Evolutionary conservation across 2,329 filamentous ascomycete species (phyloP), one percentile per base, ranked within the genome.

Genomic region (Diaporthe citriasiana): DNA sequence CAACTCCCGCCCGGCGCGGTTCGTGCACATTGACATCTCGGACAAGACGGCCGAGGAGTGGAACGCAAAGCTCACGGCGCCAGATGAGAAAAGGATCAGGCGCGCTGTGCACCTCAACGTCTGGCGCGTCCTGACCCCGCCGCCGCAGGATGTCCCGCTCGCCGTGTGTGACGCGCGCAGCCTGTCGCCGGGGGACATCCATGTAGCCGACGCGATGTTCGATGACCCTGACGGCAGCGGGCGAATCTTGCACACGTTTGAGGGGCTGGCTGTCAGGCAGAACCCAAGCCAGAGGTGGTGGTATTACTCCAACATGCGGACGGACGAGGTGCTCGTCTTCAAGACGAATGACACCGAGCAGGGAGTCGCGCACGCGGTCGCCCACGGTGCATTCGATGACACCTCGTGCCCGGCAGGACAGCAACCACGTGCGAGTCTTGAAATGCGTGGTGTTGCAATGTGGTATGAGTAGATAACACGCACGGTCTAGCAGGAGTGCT

Each of bases 391-490:
- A 6, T 70, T 70, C 10, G 65, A 70, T 56, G 65, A 70, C 15
- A 22, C 5, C 3, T 53, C 47, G 15, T 70, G 65, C 19, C 65
- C 65, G 7, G 33, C 19, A 17, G 65, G 27, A 0, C 47, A 51
- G 22, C 15, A 25, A 9, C 65, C 65, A 22, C 65, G 65, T 33
- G 45, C 65, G 3, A 65, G 65, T 8, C 12, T 72, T 10, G 55
- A 71, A 13, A 30, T 72, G 33, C 40, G 97, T 15, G 59, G 59
- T 47, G 19, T 65, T 47, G 59, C 40, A 8, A 5, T 47, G 12
- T 65, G 59, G 40, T 65, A 65, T 3, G 19, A 65, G 19, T 57
- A 57, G 19, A 22, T 1, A 5, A 1, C 25, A 50, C 38, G 12
- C 38, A 8, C 10, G 12, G 12, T 12, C 38, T 38, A 10, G 2